Evolutionary conservation across 306 rosid genomes (phyloP).

Genomic region (Rosa persica): DNA sequence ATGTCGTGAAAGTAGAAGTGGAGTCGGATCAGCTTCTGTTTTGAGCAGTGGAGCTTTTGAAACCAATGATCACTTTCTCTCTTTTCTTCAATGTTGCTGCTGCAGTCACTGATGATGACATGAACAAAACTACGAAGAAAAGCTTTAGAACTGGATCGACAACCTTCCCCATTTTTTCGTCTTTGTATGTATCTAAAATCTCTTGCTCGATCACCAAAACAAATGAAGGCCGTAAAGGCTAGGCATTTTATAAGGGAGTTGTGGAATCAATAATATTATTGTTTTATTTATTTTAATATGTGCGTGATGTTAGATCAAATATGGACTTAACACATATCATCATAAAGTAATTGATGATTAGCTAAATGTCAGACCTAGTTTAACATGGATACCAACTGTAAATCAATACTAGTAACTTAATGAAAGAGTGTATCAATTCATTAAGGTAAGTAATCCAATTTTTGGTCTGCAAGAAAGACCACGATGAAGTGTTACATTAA

Average conservation of each 20-base stretch:
- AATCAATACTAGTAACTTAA: too few relatives aligned
- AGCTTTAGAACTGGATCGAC: not conserved
- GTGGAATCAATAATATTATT: not conserved
- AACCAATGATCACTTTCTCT: conserved; percentile 6
- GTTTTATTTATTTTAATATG: too few relatives aligned
- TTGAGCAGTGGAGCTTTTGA: not conserved
- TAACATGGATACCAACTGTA: too few relatives aligned
- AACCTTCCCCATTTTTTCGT: not conserved
- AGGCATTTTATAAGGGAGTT: not conserved
- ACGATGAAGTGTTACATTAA: too few relatives aligned
- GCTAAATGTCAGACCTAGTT: too few relatives aligned
- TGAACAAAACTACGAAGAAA: not conserved
- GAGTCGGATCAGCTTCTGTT: conserved; percentile 11
- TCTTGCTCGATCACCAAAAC: not conserved
- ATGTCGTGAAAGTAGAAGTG: conserved; percentile 24
- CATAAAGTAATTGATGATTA: too few relatives aligned
- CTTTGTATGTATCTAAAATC: not conserved
- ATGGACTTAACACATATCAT: too few relatives aligned
- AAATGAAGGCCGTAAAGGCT: not conserved
- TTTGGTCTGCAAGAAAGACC: too few relatives aligned
- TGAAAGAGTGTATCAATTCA: too few relatives aligned
- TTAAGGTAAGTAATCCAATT: too few relatives aligned
- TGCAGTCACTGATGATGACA: not conserved
- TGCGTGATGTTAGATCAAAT: too few relatives aligned
- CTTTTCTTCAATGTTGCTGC: not conserved